Percentiles rank a stretch among this genome's conserved stretches.
Conservation (phyloP, 345 rosid species). For the Atalantia buxifolia region DNA sequence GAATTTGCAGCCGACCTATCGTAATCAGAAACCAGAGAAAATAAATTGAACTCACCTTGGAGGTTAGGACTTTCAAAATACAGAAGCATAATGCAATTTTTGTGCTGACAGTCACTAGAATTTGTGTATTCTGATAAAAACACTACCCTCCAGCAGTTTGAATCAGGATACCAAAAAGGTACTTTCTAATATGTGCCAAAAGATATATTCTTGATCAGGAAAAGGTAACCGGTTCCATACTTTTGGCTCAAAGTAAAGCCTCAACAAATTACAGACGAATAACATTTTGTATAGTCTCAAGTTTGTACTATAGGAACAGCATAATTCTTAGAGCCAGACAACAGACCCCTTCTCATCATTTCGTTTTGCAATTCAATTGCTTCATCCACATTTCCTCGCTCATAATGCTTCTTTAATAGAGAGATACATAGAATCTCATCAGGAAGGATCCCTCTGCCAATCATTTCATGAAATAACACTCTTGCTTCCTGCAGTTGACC, state of each 20-base stretch:
- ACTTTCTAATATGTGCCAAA: not conserved
- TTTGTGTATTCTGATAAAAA: not conserved
- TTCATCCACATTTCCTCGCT: slow-evolving; percentile 45
- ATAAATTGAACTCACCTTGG: not conserved
- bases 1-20: not conserved
- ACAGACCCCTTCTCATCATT: slow-evolving; percentile 39
- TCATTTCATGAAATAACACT: slow-evolving; percentile 58
- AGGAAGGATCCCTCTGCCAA: slow-evolving; percentile 46
- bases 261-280: not conserved
- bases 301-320: slow-evolving; percentile 28
- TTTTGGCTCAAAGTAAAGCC: not conserved
- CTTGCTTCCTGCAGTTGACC: slow-evolving; percentile 53
- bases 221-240: not conserved
- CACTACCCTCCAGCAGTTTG: not conserved
- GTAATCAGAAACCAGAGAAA: not conserved
- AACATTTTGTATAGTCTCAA: slow-evolving; percentile 5
- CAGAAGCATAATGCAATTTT: not conserved
- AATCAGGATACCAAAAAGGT: not conserved
- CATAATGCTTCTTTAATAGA: slow-evolving; percentile 56
- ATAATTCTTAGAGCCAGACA: slow-evolving; percentile 21
- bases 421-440: slow-evolving; percentile 55
- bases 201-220: slow-evolving; percentile 1
- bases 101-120: not conserved
- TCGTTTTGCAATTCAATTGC: slow-evolving; percentile 50
- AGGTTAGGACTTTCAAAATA: not conserved